Evolutionary conservation across 768 basidiomycete species (phyloP), one percentile per base, ranked within the genome.

Genomic region (Mycena vitilis): DNA sequence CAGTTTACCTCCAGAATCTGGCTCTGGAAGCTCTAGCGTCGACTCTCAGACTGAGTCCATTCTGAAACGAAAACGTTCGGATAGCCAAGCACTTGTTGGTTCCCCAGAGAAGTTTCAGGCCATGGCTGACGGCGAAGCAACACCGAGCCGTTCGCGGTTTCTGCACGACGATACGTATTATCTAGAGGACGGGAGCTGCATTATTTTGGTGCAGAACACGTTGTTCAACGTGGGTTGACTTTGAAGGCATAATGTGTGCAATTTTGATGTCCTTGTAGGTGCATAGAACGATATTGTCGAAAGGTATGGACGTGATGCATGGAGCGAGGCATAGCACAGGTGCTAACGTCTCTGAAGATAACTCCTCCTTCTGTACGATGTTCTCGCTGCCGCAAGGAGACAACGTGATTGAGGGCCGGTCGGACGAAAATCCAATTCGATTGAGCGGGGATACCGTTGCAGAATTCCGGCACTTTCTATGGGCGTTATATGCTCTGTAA

Each of bases 401-500:
- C 47, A 75, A 76, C 11, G 73, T 78, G 16, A 77, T 73, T 2
- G 91, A 94, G 73, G 93, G 93, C 5, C 76, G 74, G 18, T 88
- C 86, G 11, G 92, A 94, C 73, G 84, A 85, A 30, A 85, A 87
- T 65, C 92, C 93, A 1, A 86, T 94, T 42, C 69, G 87, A 37
- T 82, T 94, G 38, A 77, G 78, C 2, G 92, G 91, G 0, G 90
- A 93, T 68, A 87, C 86, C 0, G 83, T 85, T 11, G 78, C 83
- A 4, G 90, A 93, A 76, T 94, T 94, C 74, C 84, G 86, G 56
- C 85, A 90, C 75, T 91, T 94, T 72, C 83, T 94, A 38, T 92
- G 89, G 89, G 88, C 88, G 1, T 77, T 93, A n/a, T 93, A 94
- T 73, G 90, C 91, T 9, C 74, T 91, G 92, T 92, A 73, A 78